These are phyloP conservation scores for Mycena chlorophos DNA, from an alignment of 768 basidiomycete species.

Conservation along the genomic window DNA sequence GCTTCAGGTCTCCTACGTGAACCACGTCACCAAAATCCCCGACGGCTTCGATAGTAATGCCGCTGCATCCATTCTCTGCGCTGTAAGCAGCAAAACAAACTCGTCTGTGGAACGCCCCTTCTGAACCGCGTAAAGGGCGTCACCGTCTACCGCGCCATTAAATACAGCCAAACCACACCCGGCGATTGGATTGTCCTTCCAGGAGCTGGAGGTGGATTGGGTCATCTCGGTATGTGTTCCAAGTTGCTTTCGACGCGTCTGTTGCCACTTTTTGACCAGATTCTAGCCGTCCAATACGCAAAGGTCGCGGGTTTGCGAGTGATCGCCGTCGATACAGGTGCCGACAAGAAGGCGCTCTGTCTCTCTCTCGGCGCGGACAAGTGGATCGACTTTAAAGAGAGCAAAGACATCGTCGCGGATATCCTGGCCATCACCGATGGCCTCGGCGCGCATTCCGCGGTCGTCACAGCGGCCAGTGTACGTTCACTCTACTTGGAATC, in stretches of 20 bases:
- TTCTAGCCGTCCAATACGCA: conserved; percentile 77
- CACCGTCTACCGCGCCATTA: conserved; percentile 85
- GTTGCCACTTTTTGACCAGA: not conserved
- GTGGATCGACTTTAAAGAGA: conserved; percentile 77
- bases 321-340: conserved; percentile 77
- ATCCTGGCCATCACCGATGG: conserved; percentile 66
- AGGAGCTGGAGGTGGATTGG: conserved; percentile 81
- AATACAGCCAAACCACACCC: conserved; percentile 60
- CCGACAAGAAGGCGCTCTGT: conserved; percentile 66
- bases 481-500: conserved; percentile 10
- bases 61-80: conserved; percentile 78
- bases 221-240: conserved; percentile 60
- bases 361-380: conserved; percentile 66
- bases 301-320: conserved; percentile 74
- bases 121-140: conserved; percentile 50
- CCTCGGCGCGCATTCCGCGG: conserved; percentile 67
- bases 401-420: conserved; percentile 63
- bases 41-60: conserved; percentile 60
- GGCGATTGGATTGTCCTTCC: conserved; percentile 79
- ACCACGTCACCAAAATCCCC: conserved; percentile 80
- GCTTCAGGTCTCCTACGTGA: conserved; percentile 61
- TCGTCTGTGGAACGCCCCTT: not conserved
- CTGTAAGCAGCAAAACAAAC: conserved; percentile 52
- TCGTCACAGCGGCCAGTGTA: conserved; percentile 60
- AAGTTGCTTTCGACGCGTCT: not conserved